These are phyloP conservation scores for Gillenia trifoliata DNA, from an alignment of 306 rosid genomes.

Conservation along the genomic window DNA sequence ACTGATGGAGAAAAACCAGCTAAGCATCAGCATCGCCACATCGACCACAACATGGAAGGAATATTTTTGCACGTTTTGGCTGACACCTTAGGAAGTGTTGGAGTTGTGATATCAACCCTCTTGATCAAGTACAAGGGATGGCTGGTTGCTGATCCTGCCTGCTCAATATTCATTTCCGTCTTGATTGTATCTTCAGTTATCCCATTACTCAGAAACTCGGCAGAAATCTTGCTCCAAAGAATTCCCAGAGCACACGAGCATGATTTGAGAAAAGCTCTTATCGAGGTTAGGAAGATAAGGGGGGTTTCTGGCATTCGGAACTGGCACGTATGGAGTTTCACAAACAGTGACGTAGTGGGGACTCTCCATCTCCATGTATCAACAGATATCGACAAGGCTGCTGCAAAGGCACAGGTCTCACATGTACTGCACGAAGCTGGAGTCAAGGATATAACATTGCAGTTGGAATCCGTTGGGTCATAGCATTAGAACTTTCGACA, in stretches of 20 bases:
- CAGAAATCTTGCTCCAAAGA: conserved; percentile 86
- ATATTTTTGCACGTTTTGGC: conserved; percentile 94
- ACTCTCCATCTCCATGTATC: conserved; percentile 72
- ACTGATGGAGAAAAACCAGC: conserved; percentile 20
- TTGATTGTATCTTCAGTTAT: conserved; percentile 79
- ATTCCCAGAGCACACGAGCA: conserved; percentile 62
- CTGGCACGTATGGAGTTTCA: conserved; percentile 77
- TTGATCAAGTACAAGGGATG: conserved; percentile 93
- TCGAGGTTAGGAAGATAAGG: conserved; percentile 42
- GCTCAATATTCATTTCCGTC: conserved; percentile 88
- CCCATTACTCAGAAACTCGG: conserved; percentile 85
- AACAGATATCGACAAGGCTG: conserved; percentile 55
- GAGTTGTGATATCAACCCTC: conserved; percentile 88
- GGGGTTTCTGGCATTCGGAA: conserved; percentile 67
- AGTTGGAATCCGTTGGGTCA: conserved; percentile 53
- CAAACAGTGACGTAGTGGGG: conserved; percentile 78
- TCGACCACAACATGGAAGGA: conserved; percentile 99
- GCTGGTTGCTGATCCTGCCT: conserved; percentile 91
- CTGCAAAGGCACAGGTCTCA: conserved; percentile 52
- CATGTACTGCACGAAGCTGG: conserved; percentile 58
- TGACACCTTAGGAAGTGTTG: conserved; percentile 95
- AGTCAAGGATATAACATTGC: conserved; percentile 83
- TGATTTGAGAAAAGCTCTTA: conserved; percentile 56
- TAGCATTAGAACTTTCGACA: background rate
- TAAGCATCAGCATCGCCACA: conserved; percentile 61